Evolutionary conservation across 306 rosid species (phyloP).

Genomic region (Quercus gilva): DNA sequence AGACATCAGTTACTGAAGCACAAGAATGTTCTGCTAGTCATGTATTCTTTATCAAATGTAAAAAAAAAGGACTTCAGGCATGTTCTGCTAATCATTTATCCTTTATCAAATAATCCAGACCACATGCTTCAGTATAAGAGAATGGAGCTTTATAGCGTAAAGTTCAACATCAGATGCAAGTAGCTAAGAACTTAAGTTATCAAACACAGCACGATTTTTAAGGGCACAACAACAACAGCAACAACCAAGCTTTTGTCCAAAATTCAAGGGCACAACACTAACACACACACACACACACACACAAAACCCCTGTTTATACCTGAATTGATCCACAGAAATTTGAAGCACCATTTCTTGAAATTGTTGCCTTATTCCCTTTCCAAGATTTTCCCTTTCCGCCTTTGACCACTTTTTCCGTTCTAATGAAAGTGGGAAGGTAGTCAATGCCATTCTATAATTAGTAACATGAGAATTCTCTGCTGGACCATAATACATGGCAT

Average conservation of each 20-base stretch:
- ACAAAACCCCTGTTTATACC: slow-evolving; percentile 39
- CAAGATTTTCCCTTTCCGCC: slow-evolving; percentile 61
- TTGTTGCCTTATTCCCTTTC: slow-evolving; percentile 82
- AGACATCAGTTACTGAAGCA: too few relatives aligned
- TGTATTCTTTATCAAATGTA: neutral
- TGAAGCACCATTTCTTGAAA: slow-evolving; percentile 74
- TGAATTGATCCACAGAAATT: slow-evolving; percentile 47
- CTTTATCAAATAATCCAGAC: neutral
- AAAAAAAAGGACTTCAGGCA: neutral
- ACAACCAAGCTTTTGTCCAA: too few relatives aligned
- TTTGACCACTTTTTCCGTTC: slow-evolving; percentile 72
- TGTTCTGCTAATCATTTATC: neutral
- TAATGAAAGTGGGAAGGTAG: slow-evolving; percentile 55
- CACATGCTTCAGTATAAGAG: neutral
- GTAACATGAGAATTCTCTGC: slow-evolving; percentile 69
- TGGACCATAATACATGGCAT: slow-evolving; percentile 68
- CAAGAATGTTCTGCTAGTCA: too few relatives aligned
- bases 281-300: slow-evolving; percentile 1
- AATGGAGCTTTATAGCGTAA: neutral
- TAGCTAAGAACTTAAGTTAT: neutral
- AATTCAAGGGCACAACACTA: neutral
- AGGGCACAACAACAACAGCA: neutral
- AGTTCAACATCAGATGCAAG: neutral
- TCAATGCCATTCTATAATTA: slow-evolving; percentile 60
- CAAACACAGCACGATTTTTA: neutral